phyloP scores from a whole-genome alignment of 768 basidiomycete species.

The Leccinum boreale region DNA sequence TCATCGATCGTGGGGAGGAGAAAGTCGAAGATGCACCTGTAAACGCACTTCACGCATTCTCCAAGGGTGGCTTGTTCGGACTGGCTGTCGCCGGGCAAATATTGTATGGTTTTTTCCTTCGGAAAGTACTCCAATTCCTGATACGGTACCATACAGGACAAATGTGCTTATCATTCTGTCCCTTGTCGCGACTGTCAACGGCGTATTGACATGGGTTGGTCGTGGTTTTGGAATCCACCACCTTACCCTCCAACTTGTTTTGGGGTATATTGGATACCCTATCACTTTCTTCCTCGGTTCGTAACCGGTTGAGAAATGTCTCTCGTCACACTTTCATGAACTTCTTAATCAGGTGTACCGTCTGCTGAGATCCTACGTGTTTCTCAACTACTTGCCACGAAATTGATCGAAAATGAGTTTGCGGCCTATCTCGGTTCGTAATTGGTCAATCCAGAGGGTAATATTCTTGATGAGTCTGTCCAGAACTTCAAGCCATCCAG shows the following conservation, averaged over 20 bases:
- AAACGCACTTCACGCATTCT: conserved; percentile 88
- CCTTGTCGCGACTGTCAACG: conserved; percentile 79
- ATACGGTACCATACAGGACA: conserved; percentile 41
- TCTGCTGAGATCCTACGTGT: conserved; percentile 78
- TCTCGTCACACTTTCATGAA: conserved; percentile 1
- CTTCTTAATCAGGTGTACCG: conserved; percentile 54
- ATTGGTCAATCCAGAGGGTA: background rate
- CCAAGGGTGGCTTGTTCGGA: conserved; percentile 81
- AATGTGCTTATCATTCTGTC: conserved; percentile 85
- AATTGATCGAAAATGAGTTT: conserved; percentile 87
- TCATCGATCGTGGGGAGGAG: conserved; percentile 73
- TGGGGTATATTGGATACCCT: conserved; percentile 89
- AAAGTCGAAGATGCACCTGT: conserved; percentile 52
- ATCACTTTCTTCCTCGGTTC: conserved; percentile 68
- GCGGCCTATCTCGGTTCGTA: conserved; percentile 57
- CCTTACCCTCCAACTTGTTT: conserved; percentile 78
- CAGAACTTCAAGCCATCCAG: conserved; percentile 45
- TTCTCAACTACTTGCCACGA: conserved; percentile 77
- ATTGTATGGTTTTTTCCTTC: conserved; percentile 44
- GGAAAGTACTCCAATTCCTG: conserved; percentile 2
- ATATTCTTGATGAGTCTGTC: background rate
- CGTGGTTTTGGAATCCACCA: conserved; percentile 78
- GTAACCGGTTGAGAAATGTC: background rate
- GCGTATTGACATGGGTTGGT: conserved; percentile 86
- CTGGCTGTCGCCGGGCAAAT: conserved; percentile 86